Percentiles rank a stretch among this genome's conserved stretches.
Evolutionary conservation across 768 basidiomycete genomes (phyloP).

Genomic region (Termitomyces sp.): DNA sequence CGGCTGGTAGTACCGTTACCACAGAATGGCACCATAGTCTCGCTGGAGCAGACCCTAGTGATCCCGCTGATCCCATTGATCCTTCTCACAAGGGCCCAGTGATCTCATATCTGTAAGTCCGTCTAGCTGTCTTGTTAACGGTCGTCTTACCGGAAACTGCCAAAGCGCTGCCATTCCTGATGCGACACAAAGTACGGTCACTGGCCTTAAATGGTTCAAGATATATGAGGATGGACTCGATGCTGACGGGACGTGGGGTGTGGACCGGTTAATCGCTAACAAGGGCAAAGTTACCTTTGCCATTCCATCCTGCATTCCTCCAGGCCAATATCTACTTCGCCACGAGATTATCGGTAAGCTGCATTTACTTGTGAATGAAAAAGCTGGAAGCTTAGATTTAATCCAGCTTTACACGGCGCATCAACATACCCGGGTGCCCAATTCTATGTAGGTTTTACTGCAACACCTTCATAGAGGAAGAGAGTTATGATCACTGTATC

Average conservation of each 20-base stretch:
- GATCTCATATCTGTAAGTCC: constrained; percentile 41
- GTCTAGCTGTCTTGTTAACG: not conserved
- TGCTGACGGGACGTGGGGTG: constrained; percentile 33
- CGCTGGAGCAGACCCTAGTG: constrained; percentile 31
- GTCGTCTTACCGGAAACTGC: not conserved
- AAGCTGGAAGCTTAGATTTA: not conserved
- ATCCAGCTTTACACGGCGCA: constrained; percentile 38
- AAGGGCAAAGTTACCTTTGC: constrained; percentile 45
- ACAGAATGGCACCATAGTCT: constrained; percentile 50
- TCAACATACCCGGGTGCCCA: constrained; percentile 48
- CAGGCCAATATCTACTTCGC: constrained; percentile 44
- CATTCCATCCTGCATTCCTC: constrained; percentile 38
- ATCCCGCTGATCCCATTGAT: constrained; percentile 43
- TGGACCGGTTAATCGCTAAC: constrained; percentile 39
- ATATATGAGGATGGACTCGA: constrained; percentile 41
- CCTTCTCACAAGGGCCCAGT: constrained; percentile 48
- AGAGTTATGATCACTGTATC: not conserved
- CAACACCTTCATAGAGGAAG: not conserved
- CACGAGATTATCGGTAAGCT: constrained; percentile 44
- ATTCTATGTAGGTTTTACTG: constrained; percentile 36
- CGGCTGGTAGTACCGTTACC: constrained; percentile 47
- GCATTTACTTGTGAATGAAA: not conserved
- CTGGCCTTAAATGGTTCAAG: constrained; percentile 51
- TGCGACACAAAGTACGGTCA: constrained; percentile 39
- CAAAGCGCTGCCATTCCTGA: constrained; percentile 37